phyloP scores from a whole-genome alignment of 192 early-diverging fungal genomes.

The Entomortierella parvispora region DNA sequence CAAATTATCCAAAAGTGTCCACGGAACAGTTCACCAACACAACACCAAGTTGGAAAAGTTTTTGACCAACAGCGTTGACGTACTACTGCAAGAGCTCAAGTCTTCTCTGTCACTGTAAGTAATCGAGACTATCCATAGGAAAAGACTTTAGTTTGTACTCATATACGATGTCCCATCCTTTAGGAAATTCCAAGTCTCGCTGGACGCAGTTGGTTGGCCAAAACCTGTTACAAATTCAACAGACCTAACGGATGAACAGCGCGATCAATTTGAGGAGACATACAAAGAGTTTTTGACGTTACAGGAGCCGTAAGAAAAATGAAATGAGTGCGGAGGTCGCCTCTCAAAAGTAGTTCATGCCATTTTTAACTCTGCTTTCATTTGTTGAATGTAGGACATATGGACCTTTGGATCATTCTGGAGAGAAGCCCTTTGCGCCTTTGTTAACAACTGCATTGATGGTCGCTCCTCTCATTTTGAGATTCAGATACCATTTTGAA shows the following conservation, averaged over 20 bases:
- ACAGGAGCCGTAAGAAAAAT: constrained; percentile 48
- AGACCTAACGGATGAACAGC: constrained; percentile 13
- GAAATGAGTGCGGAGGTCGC: constrained; percentile 8
- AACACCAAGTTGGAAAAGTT: constrained; percentile 49
- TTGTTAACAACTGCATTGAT: constrained; percentile 65
- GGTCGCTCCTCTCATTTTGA: constrained; percentile 66
- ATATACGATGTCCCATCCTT: not conserved
- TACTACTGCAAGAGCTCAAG: constrained; percentile 59
- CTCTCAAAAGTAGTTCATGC: no score
- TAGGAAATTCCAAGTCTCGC: constrained; percentile 54
- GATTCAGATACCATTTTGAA: constrained; percentile 83
- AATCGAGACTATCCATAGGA: not conserved
- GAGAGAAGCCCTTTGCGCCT: constrained; percentile 28
- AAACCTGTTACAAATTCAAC: constrained; percentile 38
- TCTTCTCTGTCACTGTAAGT: constrained; percentile 56
- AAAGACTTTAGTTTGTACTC: no score
- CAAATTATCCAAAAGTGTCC: constrained; percentile 37
- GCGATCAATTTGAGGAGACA: constrained; percentile 35
- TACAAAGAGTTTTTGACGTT: constrained; percentile 51
- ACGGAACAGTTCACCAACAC: constrained; percentile 7
- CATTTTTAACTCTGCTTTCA: not conserved
- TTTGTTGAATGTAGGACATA: not conserved
- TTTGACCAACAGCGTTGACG: constrained; percentile 35
- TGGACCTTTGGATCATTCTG: constrained; percentile 26
- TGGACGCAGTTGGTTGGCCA: constrained; percentile 57